Evolutionary conservation across 768 basidiomycete genomes (phyloP).

Genomic region (Psilocybe subaeruginosa): DNA sequence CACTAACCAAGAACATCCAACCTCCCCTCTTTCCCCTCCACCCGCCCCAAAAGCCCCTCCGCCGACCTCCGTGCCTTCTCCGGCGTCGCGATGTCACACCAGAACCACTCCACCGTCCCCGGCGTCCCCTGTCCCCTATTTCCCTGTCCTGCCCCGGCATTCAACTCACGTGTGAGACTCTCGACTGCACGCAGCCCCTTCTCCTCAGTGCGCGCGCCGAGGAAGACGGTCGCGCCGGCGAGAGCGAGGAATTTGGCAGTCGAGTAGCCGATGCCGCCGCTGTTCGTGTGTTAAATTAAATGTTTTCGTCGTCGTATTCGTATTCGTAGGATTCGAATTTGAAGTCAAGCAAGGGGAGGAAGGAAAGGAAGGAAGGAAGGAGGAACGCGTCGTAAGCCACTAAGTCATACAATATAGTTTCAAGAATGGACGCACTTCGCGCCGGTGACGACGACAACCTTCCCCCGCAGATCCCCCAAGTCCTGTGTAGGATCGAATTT

Average conservation of each 20-base stretch:
- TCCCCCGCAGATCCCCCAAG: slow-evolving; percentile 18
- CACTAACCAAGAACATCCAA: slow-evolving; percentile 18
- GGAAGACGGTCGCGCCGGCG: slow-evolving; percentile 42
- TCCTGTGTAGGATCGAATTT: slow-evolving; percentile 11
- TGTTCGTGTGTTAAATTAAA: slow-evolving; percentile 12
- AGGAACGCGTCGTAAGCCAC: neutral
- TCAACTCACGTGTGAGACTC: slow-evolving; percentile 24
- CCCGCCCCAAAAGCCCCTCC: slow-evolving; percentile 15
- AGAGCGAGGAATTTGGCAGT: slow-evolving; percentile 48
- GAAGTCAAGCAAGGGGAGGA: too few species aligned
- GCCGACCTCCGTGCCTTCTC: neutral
- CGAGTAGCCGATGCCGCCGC: slow-evolving; percentile 49
- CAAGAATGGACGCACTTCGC: neutral
- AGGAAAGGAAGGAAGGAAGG: too few species aligned
- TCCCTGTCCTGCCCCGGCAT: slow-evolving; percentile 45
- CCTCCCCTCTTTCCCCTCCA: neutral
- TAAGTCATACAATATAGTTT: neutral
- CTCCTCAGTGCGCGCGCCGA: slow-evolving; percentile 46
- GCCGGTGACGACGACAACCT: slow-evolving; percentile 11
- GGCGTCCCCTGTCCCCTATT: slow-evolving; percentile 24
- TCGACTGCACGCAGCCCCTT: too few species aligned
- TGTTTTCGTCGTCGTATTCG: too few species aligned
- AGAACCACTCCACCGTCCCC: slow-evolving; percentile 14
- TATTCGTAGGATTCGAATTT: too few species aligned
- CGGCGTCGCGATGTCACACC: slow-evolving; percentile 14